Percentiles rank a stretch among this genome's conserved stretches.
phyloP scores from a whole-genome alignment of 805 yeast species.

The Metschnikowia corniflorae region DNA sequence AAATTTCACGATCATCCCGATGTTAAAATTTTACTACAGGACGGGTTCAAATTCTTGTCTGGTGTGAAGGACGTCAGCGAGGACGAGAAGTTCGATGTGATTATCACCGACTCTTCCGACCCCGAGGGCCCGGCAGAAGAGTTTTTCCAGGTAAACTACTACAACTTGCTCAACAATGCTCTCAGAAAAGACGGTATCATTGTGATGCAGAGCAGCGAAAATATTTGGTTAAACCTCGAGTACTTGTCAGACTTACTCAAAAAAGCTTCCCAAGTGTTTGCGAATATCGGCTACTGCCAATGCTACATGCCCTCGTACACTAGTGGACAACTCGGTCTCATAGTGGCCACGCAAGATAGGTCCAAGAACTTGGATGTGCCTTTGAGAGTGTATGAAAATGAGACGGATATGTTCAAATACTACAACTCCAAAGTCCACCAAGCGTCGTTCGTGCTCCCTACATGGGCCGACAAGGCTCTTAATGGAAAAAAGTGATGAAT shows the following conservation, averaged over 20 bases:
- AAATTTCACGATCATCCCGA: slow-evolving; percentile 58
- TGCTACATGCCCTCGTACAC: slow-evolving; percentile 87
- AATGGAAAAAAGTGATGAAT: slow-evolving; percentile 6
- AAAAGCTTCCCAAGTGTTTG: slow-evolving; percentile 54
- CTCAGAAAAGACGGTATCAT: slow-evolving; percentile 63
- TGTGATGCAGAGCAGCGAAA: slow-evolving; percentile 76
- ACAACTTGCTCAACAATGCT: slow-evolving; percentile 61
- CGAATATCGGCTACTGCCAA: slow-evolving; percentile 62
- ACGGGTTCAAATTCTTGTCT: slow-evolving; percentile 77
- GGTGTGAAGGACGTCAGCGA: slow-evolving; percentile 25
- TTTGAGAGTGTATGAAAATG: slow-evolving; percentile 45
- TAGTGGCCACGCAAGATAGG: slow-evolving; percentile 63
- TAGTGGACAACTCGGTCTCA: slow-evolving; percentile 80
- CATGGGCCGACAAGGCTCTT: slow-evolving; percentile 58
- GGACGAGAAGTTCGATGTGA: slow-evolving; percentile 64
- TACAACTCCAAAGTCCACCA: slow-evolving; percentile 64
- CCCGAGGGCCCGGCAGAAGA: slow-evolving; percentile 96
- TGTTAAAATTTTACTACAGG: slow-evolving; percentile 65
- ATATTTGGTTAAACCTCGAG: slow-evolving; percentile 66
- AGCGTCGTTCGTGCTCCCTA: slow-evolving; percentile 75
- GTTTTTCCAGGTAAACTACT: slow-evolving; percentile 76
- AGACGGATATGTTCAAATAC: slow-evolving; percentile 52
- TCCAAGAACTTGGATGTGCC: slow-evolving; percentile 49
- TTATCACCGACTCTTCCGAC: slow-evolving; percentile 89
- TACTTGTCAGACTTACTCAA: slow-evolving; percentile 46